phyloP scores from a whole-genome alignment of 495 filamentous ascomycete species.

The Tetracladium setigerum region DNA sequence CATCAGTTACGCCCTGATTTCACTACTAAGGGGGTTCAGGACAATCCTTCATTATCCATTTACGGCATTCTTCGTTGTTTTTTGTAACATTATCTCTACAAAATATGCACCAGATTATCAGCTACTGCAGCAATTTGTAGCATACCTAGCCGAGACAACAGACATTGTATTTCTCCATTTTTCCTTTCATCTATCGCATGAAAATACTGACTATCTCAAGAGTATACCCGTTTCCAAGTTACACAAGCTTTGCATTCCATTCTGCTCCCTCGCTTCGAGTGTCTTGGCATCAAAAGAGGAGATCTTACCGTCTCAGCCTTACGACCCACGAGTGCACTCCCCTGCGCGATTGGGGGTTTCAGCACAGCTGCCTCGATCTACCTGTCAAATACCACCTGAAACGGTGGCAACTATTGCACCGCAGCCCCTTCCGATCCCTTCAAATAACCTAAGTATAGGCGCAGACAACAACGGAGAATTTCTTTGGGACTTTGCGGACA shows the following conservation, averaged over 20 bases:
- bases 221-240: slow-evolving; percentile 4
- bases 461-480: not conserved
- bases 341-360: not conserved
- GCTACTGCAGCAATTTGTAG: slow-evolving; percentile 7
- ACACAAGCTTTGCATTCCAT: slow-evolving; percentile 11
- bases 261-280: not conserved
- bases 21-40: not conserved
- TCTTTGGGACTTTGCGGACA: slow-evolving; percentile 1
- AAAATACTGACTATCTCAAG: not conserved
- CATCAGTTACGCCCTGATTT: not conserved
- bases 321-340: not conserved
- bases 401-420: too few species aligned
- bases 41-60: slow-evolving; percentile 13
- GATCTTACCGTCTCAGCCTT: not conserved
- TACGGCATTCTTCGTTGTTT: slow-evolving; percentile 10
- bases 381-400: not conserved
- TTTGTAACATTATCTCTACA: slow-evolving; percentile 7
- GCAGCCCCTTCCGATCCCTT: too few species aligned
- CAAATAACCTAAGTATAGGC: too few species aligned
- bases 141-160: slow-evolving; percentile 4
- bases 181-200: not conserved
- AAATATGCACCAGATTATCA: not conserved
- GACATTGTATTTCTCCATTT: slow-evolving; percentile 1
- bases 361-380: not conserved
- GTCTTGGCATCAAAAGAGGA: not conserved